Base-by-base conservation (phyloP, 495 filamentous ascomycete species). In the Cercophora scortea region DNA sequence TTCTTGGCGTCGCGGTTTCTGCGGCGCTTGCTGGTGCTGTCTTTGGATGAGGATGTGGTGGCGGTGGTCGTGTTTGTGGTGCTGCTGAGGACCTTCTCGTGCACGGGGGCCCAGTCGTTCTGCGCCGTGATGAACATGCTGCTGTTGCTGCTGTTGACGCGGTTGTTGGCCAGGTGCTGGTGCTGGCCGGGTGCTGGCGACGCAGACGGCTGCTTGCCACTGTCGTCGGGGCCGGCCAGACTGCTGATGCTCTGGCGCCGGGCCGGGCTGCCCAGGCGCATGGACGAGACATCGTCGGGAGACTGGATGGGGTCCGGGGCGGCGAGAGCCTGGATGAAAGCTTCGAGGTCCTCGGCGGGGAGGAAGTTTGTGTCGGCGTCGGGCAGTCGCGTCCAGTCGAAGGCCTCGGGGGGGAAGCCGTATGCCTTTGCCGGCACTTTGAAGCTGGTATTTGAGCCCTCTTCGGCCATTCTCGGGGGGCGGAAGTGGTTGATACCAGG, bases 41-140 rank as follows among this genome's bases (percentile, higher is more conserved):
- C 25, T 25, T 25, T 25, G 25, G 25, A 25, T 25, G 25, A 2
- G 25, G 25, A 25, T 25, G 25, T 25, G 25, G 25, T 25, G 25
- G 25, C 5, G 25, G 2, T 25, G 25, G 40, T 33, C 13, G 16
- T 43, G 19, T 42, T 34, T 11, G 6, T 15, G 25, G 44, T 25
- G 34, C 57, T 71, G 47, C 72, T 70, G n/a, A 78, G 73, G 6
- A 88, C 78, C 33, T 77, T 79, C 57, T 88, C 80, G 49, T 83
- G 79, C 32, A 94, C 79, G 2, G 89, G 89, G 4, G 84, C 82
- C 89, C 88, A 93, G 72, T 93, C 89, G 63, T 89, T 91, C 56
- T 87, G 77, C 32, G 89, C 88, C 8, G 83, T 79, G 51, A 92
- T 82, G 57, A 84, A 82, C 51, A 76, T 52, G 45, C 55, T 57